Conservation (phyloP, 164 flowering plant species). For the grape (Vitis vinifera) region ASM3070453v1 NC_081810.1:3473501-3474000, state of each 20-base stretch:
- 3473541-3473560: no score
- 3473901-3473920: slow-evolving; percentile 31
- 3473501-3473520: no score
- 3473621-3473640: no score
- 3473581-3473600: no score
- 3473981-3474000: background rate
- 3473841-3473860: slow-evolving; percentile 75
- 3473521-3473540: no score
- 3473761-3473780: background rate
- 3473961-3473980: background rate
- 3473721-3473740: background rate
- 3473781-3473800: slow-evolving; percentile 42
- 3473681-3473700: no score
- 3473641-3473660: no score
- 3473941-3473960: background rate
- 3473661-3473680: no score
- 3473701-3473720: background rate
- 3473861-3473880: slow-evolving; percentile 86
- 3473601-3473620: no score
- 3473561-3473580: no score
- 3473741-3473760: background rate
- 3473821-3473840: slow-evolving; percentile 57
- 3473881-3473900: slow-evolving; percentile 59
- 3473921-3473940: slow-evolving; percentile 35
- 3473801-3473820: slow-evolving; percentile 64